Evolutionary conservation across 345 rosid species (phyloP).

Genomic region (Carallia pectinifolia): DNA sequence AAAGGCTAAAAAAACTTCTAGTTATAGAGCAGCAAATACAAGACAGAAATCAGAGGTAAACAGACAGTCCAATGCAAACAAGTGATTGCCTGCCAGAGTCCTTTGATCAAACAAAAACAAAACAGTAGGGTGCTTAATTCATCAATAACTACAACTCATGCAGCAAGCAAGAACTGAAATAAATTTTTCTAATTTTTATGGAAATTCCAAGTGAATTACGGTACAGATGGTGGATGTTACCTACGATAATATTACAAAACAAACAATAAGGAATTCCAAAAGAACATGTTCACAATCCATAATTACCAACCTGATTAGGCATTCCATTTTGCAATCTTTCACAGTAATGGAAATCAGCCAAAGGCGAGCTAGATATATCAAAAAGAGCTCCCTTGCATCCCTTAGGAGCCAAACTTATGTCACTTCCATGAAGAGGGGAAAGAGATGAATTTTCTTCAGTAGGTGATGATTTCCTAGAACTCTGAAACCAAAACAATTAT

Average conservation of each 20-base stretch:
- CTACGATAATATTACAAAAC: not conserved
- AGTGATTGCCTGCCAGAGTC: not conserved
- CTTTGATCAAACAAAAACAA: not conserved
- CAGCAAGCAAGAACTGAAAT: no score
- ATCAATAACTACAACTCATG: no score
- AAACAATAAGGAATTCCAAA: not conserved
- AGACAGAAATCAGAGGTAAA: not conserved
- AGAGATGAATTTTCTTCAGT: conserved; percentile 35
- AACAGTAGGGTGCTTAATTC: no score
- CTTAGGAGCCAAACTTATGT: conserved; percentile 49
- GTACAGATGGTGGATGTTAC: not conserved
- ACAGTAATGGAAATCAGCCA: conserved; percentile 67
- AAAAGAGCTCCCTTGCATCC: conserved; percentile 41
- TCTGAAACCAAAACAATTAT: conserved; percentile 33
- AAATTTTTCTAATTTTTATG: no score
- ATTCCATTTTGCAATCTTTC: conserved; percentile 64
- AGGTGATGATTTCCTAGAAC: conserved; percentile 29
- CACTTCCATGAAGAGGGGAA: conserved; percentile 39
- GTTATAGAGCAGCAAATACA: not conserved
- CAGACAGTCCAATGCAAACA: not conserved
- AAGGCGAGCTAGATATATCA: conserved; percentile 58
- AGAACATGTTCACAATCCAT: not conserved
- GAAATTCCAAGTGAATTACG: not conserved
- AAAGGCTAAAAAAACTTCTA: conserved; percentile 2
- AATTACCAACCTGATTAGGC: conserved; percentile 51